Evolutionary conservation across 257 asterid genomes (phyloP).

Genomic region (Osmanthus fragrans): DNA sequence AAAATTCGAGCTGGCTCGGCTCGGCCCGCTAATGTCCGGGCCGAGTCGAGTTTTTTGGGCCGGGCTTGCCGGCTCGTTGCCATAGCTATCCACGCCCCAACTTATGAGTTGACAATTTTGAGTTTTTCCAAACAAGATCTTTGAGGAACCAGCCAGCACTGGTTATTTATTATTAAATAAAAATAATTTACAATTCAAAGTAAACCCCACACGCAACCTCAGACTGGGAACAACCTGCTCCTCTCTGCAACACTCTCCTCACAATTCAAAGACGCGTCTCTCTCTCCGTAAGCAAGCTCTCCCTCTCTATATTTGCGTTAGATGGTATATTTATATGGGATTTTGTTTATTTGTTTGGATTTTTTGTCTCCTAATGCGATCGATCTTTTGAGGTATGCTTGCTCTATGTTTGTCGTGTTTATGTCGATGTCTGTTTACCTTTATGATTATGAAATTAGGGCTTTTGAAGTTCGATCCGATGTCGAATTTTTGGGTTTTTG

Average conservation of each 20-base stretch:
- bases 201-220: conserved; percentile 32
- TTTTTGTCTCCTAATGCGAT: conserved; percentile 18
- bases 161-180: too few relatives aligned
- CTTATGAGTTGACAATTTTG: too few relatives aligned
- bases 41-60: too few relatives aligned
- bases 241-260: conserved; percentile 42
- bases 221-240: conserved; percentile 37
- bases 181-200: neutral
- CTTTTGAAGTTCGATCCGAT: conserved; percentile 5
- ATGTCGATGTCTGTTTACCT: neutral
- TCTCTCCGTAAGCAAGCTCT: conserved; percentile 33
- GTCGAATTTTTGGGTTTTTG: conserved; percentile 13
- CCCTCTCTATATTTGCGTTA: conserved; percentile 5
- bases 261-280: conserved; percentile 44
- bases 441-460: neutral
- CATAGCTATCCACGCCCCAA: too few relatives aligned
- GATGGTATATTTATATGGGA: neutral
- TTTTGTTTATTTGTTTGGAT: neutral
- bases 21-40: too few relatives aligned
- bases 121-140: too few relatives aligned
- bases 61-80: too few relatives aligned
- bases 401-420: conserved; percentile 4
- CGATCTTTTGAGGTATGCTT: conserved; percentile 26
- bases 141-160: too few relatives aligned
- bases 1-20: too few relatives aligned